phyloP scores from a whole-genome alignment of 768 basidiomycete genomes.

The Hemileccinum rubropunctum region DNA sequence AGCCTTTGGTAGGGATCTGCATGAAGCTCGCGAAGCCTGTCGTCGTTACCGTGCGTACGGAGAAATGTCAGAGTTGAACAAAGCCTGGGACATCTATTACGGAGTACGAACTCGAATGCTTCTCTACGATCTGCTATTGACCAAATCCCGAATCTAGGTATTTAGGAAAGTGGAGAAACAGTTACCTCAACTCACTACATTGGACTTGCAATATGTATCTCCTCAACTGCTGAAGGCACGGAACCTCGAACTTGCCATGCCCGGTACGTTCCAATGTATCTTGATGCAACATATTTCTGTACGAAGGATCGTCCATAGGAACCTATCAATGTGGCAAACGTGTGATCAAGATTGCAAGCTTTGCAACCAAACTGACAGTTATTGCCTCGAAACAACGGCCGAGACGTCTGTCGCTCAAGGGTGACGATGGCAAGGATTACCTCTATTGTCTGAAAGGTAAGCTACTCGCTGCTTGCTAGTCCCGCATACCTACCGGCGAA shows the following conservation, averaged over 20 bases:
- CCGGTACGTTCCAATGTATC: slow-evolving; percentile 50
- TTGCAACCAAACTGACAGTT: slow-evolving; percentile 86
- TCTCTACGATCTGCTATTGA: not conserved
- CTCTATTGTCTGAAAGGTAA: slow-evolving; percentile 88
- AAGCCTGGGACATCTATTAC: slow-evolving; percentile 99
- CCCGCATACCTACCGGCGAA: slow-evolving; percentile 1
- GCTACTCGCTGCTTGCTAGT: no score
- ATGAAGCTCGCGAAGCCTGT: slow-evolving; percentile 90
- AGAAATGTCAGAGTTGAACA: slow-evolving; percentile 87
- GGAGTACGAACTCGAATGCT: slow-evolving; percentile 48
- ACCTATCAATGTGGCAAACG: slow-evolving; percentile 90
- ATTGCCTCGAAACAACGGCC: slow-evolving; percentile 98
- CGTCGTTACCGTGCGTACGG: slow-evolving; percentile 82
- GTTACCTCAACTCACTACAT: slow-evolving; percentile 78
- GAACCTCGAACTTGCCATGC: slow-evolving; percentile 92
- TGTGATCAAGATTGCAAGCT: slow-evolving; percentile 78
- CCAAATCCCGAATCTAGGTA: slow-evolving; percentile 47
- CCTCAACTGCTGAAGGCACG: slow-evolving; percentile 86
- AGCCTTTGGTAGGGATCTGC: slow-evolving; percentile 88
- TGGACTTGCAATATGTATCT: slow-evolving; percentile 97
- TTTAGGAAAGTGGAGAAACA: slow-evolving; percentile 97
- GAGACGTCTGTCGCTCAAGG: slow-evolving; percentile 79
- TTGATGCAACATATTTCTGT: not conserved
- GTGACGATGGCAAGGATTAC: slow-evolving; percentile 91
- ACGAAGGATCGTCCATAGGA: slow-evolving; percentile 41